A percentile compares a stretch with the other conserved stretches of the same genome.
Evolutionary conservation across 306 rosid species (phyloP).

Genomic region (Castanospermum australe): DNA sequence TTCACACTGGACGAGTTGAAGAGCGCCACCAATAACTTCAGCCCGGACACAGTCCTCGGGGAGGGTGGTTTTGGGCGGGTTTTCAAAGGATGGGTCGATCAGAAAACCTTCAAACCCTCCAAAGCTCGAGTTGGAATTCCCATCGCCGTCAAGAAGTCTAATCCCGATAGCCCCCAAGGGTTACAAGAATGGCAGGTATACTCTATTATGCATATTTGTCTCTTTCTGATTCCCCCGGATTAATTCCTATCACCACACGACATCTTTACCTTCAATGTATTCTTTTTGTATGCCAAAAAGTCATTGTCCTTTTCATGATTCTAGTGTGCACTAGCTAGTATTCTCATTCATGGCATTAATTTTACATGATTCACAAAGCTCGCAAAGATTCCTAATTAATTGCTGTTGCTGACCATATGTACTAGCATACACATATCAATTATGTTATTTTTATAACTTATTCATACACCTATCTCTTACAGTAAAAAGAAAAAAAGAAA

Average conservation of each 20-base stretch:
- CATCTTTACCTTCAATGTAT: neutral
- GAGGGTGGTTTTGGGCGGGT: slow-evolving; percentile 96
- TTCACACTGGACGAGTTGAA: slow-evolving; percentile 64
- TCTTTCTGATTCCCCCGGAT: neutral
- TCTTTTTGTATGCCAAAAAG: neutral
- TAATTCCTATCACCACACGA: neutral
- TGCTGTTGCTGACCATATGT: too few species aligned
- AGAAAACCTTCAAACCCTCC: slow-evolving; percentile 54
- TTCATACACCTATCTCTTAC: too few species aligned
- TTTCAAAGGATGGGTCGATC: slow-evolving; percentile 88
- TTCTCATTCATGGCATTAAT: neutral
- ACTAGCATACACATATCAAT: too few species aligned
- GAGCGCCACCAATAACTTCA: slow-evolving; percentile 75
- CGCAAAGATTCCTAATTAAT: too few species aligned
- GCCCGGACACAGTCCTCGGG: slow-evolving; percentile 66
- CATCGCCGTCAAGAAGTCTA: slow-evolving; percentile 81
- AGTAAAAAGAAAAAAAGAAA: too few species aligned
- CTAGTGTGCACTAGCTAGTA: neutral
- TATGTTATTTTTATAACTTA: too few species aligned
- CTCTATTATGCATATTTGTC: too few species aligned
- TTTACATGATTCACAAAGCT: neutral
- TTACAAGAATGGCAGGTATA: slow-evolving; percentile 83
- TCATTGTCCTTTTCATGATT: neutral
- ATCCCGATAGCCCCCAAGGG: slow-evolving; percentile 74
- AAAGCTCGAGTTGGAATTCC: slow-evolving; percentile 67